Conservation (phyloP, 805 yeast genomes). For the Yarrowia yakushimensis region DNA sequence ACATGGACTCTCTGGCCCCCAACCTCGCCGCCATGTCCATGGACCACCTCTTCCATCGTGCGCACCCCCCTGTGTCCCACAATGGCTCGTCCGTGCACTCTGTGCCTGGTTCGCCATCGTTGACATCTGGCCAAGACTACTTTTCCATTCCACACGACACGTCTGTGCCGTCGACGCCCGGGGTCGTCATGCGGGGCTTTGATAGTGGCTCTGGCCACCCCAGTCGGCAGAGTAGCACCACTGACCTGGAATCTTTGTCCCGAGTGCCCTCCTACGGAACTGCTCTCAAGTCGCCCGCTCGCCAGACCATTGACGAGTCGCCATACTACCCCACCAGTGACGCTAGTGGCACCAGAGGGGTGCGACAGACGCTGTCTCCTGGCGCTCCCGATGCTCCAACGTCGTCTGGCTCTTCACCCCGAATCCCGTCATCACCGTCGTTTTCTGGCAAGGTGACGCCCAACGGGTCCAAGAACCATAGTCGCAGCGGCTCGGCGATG, state of each 20-base stretch:
- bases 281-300: conserved; percentile 57
- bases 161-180: neutral
- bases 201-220: neutral
- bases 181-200: neutral
- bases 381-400: neutral
- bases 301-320: conserved; percentile 50
- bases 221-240: conserved; percentile 3
- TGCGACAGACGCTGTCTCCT: neutral
- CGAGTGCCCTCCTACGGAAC: conserved; percentile 81
- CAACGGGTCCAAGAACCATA: conserved; percentile 5
- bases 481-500: neutral
- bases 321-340: conserved; percentile 56
- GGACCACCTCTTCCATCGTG: conserved; percentile 8
- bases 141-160: neutral
- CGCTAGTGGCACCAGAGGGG: neutral
- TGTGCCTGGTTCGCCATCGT: neutral
- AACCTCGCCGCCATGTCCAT: neutral
- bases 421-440: neutral
- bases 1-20: conserved; percentile 27
- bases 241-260: conserved; percentile 47
- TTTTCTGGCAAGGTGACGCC: conserved; percentile 25
- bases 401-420: neutral
- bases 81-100: neutral
- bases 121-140: neutral
- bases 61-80: neutral